Evolutionary conservation across 1,139 yeast species (phyloP), one percentile per base, ranked within the genome.

Genomic region (Arxiozyma telluris): DNA sequence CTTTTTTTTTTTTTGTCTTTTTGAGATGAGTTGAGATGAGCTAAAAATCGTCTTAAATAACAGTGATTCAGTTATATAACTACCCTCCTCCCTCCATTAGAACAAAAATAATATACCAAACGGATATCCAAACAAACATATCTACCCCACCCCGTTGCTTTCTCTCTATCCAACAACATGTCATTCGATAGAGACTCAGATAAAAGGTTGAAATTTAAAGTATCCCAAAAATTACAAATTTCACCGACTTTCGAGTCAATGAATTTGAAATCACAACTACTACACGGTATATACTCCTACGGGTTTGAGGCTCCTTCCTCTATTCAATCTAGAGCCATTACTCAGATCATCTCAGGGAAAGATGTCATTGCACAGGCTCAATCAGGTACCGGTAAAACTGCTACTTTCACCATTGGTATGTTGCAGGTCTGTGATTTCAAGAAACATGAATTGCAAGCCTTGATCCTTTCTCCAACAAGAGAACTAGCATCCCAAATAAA

Each of bases 281-380:
- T 79, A 23, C 72, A 78, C 65, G 97, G 97, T 12, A 87, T 91
- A 50, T 91, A 87, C 69, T 83, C 84, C 20, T 90, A 90, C 70
- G 98, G 98, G 21, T 93, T 90, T 67, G 96, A 90, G 71, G 81
- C 86, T 11, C 98, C 98, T 20, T 88, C 96, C 25, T 90, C 97
- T 8, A 93, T 93, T 71, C 98, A 93, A 71, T 87, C 95, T 47
- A 77, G 98, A 62, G 98, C 97, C 41, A 93, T 93, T 55, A 80
- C 87, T 73, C 98, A 91, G 66, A 90, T 91, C 58, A 89, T 91
- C 53, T 80, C 84, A 52, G 98, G 97, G 5, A 80, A 84, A 63
- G 98, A 93, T 69, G 87, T 93, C 2, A 88, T 93, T 57, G 98
- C 98, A 23, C 98, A 93, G 71, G 97, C 98, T 12, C 98, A 93